These are phyloP conservation scores for Hypoxylon lenormandii DNA, from an alignment of 495 filamentous ascomycete species.

Conservation along the genomic window DNA sequence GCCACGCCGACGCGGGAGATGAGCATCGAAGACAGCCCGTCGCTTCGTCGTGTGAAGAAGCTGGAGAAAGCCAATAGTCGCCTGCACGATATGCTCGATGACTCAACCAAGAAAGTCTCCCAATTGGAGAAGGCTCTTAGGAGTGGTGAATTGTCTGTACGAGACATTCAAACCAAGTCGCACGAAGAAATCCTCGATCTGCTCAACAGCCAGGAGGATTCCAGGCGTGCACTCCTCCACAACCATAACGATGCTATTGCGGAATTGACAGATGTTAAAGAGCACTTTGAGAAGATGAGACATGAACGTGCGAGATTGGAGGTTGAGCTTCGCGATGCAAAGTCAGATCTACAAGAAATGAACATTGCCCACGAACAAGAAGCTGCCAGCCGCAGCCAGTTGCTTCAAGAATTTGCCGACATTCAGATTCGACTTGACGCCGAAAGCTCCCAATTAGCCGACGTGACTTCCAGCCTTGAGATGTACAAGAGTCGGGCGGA, in stretches of 20 bases:
- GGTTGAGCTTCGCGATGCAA: constrained; percentile 87
- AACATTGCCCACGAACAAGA: constrained; percentile 83
- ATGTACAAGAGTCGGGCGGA: constrained; percentile 94
- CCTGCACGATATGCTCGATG: constrained; percentile 93
- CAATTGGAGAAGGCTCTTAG: constrained; percentile 86
- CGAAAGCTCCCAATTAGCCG: constrained; percentile 84
- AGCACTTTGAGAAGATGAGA: constrained; percentile 85
- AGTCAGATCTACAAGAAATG: constrained; percentile 85
- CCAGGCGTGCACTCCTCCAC: constrained; percentile 81
- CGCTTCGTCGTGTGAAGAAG: constrained; percentile 84
- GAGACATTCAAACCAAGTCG: constrained; percentile 91
- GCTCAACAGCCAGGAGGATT: constrained; percentile 92
- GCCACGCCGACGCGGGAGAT: constrained; percentile 66
- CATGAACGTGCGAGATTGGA: constrained; percentile 81
- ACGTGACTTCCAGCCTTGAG: constrained; percentile 83
- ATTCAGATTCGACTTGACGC: constrained; percentile 92
- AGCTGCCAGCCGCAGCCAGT: constrained; percentile 80
- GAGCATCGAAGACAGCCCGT: constrained; percentile 83
- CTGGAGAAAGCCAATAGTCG: constrained; percentile 92
- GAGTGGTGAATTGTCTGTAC: constrained; percentile 87
- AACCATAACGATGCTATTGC: constrained; percentile 85
- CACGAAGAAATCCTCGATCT: constrained; percentile 95
- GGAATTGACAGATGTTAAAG: constrained; percentile 86
- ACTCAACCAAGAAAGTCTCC: constrained; percentile 93
- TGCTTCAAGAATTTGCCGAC: constrained; percentile 92